Percentiles rank a stretch among this genome's conserved stretches.
Evolutionary conservation across 257 asterid species (phyloP).

Genomic region (Solanum acaule): DNA sequence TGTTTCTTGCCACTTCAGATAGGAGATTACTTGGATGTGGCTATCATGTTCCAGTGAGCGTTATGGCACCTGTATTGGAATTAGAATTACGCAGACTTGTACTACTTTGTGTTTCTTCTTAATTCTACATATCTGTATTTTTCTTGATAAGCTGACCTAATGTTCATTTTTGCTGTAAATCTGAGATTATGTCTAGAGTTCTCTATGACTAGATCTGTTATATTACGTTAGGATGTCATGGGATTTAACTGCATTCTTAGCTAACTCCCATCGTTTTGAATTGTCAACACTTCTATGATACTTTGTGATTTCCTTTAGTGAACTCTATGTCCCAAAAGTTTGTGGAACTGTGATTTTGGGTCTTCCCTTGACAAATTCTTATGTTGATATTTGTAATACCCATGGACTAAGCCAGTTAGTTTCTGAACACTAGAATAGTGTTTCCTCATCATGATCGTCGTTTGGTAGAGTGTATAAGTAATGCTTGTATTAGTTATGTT

Average conservation of each 20-base stretch:
- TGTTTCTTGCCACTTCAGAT: slow-evolving; percentile 31
- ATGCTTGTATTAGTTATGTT: background rate
- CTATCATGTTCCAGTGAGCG: slow-evolving; percentile 38
- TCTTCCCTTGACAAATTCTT: background rate
- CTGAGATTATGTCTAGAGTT: background rate
- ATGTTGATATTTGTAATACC: background rate
- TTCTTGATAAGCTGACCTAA: background rate
- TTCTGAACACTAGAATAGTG: background rate
- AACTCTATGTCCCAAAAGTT: background rate
- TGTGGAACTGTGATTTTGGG: background rate
- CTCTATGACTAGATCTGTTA: background rate
- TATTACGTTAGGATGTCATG: background rate
- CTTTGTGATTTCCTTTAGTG: background rate
- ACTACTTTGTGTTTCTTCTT: background rate
- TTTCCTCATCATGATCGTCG: background rate
- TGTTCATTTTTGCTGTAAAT: background rate
- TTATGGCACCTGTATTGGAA: background rate
- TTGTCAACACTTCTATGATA: background rate
- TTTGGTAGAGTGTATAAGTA: background rate
- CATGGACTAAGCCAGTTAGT: background rate
- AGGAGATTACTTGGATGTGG: slow-evolving; percentile 73
- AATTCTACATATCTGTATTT: background rate
- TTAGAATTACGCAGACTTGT: background rate
- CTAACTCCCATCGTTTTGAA: background rate
- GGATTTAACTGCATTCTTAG: background rate